Evolutionary conservation across 192 early-diverging fungal species (phyloP), one percentile per base, ranked within the genome.

Genomic region (Entomortierella beljakovae): DNA sequence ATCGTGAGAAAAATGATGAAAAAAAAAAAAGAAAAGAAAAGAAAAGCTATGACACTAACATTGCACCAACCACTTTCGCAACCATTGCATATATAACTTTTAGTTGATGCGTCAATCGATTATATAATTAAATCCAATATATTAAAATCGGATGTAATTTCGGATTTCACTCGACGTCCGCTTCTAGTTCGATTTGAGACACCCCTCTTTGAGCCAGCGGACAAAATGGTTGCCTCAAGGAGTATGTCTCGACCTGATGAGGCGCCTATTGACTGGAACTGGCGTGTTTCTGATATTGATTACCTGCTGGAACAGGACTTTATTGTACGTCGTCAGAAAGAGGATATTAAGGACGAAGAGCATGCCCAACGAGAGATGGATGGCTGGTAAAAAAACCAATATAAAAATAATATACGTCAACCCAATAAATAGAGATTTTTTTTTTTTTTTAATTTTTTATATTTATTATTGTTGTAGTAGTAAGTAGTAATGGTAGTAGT

Each of bases 201-300:
- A 11, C 86, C 86, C 20, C 83, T 71, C 64, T 87, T 87, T 70
- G 82, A 80, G 34, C 86, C 86, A 11, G 86, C 86, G 1, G 82
- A 82, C 33, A 32, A 75, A 4, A 85, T 84, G 84, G 84, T 85
- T 6, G 60, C 76, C 8, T 83, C 77, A 10, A 70, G 85, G 48
- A 74, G 69, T 22, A 81, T 74, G 60, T 65, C 75, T 11, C 52
- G 75, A 61, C 75, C 75, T 6, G 53, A 79, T n/a, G 75, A 69
- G 31, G 75, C 75, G 0, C 75, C 75, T 25, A 70, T 79, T 46
- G 76, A 85, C 28, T 87, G 86, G 86, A 71, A 66, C 22, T 87
- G 86, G 86, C 70, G 76, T 9, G 68, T 87, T 22, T 73, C 70
- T 20, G 86, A 87, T 67, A 81, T 87, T 37, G 86, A 87, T 42